phyloP scores from a whole-genome alignment of 306 rosid species.

The Pyrus communis region DNA sequence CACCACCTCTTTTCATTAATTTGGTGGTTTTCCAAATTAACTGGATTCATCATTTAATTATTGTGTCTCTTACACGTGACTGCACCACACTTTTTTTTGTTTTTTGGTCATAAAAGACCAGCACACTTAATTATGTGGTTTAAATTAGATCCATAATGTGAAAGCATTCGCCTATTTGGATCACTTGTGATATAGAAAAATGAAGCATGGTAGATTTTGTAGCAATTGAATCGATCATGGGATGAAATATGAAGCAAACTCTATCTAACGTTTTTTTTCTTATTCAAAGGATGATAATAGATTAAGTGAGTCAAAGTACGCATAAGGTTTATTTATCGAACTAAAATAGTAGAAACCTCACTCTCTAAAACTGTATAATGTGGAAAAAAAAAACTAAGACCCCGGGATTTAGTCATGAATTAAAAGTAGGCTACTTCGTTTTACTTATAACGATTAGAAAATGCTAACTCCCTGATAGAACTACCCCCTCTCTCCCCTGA shows the following conservation, averaged over 20 bases:
- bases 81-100: not conserved
- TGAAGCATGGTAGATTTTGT: not conserved
- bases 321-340: too few relatives aligned
- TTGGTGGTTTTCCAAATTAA: not conserved
- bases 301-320: too few relatives aligned
- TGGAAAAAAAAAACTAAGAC: too few relatives aligned
- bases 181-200: not conserved
- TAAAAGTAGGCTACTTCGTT: too few relatives aligned
- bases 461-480: too few relatives aligned
- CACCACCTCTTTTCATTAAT: not conserved
- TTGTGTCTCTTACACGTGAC: slow-evolving; percentile 1
- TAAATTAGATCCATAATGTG: not conserved
- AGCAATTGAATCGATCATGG: not conserved
- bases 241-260: not conserved
- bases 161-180: not conserved
- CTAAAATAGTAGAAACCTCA: too few relatives aligned
- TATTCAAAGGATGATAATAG: not conserved
- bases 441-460: too few relatives aligned
- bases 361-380: too few relatives aligned
- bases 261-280: not conserved
- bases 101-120: too few relatives aligned
- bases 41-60: not conserved
- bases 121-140: too few relatives aligned
- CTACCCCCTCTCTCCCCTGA: accelerated
- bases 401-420: too few relatives aligned